A percentile compares a stretch with the other conserved stretches of the same genome.
Conservation (phyloP, 2,329 filamentous ascomycete species). For the Kalaharituber pfeilii region DNA sequence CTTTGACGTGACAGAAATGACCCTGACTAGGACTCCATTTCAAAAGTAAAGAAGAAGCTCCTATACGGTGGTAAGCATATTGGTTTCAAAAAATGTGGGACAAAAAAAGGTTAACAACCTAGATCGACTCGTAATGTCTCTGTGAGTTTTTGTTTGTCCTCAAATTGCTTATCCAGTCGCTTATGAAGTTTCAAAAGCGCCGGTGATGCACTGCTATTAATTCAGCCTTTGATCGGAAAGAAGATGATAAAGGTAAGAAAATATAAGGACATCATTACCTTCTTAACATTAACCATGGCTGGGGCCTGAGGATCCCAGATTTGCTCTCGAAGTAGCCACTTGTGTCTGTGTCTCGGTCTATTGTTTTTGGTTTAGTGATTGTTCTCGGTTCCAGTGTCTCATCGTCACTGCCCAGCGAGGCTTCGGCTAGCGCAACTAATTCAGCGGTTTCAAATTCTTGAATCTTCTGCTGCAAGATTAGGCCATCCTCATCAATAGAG, state of each 20-base stretch:
- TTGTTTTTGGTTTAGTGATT: conserved; percentile 36
- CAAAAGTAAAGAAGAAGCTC: conserved; percentile 50
- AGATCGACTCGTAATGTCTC: conserved; percentile 45
- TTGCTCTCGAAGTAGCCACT: conserved; percentile 12
- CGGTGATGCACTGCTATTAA: conserved; percentile 31
- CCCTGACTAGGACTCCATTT: conserved; percentile 77
- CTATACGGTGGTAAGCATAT: conserved; percentile 15
- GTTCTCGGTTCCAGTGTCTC: conserved; percentile 36
- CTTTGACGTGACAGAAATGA: conserved; percentile 79
- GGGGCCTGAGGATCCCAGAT: conserved; percentile 27
- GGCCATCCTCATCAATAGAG: conserved; percentile 81
- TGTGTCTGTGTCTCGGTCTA: neutral
- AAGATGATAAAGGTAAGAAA: neutral
- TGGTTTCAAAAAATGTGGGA: neutral
- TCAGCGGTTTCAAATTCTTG: conserved; percentile 55
- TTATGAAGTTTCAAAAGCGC: conserved; percentile 49
- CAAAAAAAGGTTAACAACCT: conserved; percentile 17
- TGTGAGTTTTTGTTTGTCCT: conserved; percentile 44
- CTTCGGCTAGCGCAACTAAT: conserved; percentile 55
- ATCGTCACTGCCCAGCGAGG: conserved; percentile 50
- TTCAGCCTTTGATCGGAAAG: neutral
- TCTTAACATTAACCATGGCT: conserved; percentile 46
- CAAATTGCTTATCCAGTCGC: conserved; percentile 42
- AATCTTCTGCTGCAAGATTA: conserved; percentile 61
- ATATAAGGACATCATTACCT: conserved; percentile 19